Percentiles rank a stretch among this genome's conserved stretches.
Evolutionary conservation across 129 eudicot genomes (phyloP).

Genomic region (Centaurea solstitialis): DNA sequence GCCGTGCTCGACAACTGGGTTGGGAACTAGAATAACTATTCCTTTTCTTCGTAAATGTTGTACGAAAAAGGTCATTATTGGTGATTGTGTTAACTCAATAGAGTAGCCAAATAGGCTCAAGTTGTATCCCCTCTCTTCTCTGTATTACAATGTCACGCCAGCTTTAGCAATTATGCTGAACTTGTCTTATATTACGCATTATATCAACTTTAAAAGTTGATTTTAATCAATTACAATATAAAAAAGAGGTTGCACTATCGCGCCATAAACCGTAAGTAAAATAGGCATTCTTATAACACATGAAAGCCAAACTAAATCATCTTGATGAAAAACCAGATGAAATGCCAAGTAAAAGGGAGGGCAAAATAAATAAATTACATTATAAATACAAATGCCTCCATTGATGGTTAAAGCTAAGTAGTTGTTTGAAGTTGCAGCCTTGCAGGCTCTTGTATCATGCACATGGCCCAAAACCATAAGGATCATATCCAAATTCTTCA

Average conservation of each 20-base stretch:
- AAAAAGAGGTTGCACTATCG: not conserved
- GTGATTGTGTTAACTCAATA: not conserved
- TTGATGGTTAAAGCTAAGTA: conserved; percentile 9
- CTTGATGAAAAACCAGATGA: not conserved
- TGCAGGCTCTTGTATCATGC: conserved; percentile 26
- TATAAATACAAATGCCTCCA: conserved; percentile 37
- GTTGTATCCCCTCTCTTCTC: not conserved
- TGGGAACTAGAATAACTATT: conserved; percentile 58
- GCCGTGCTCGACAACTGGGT: conserved; percentile 69
- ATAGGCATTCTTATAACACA: not conserved
- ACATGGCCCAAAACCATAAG: conserved; percentile 49
- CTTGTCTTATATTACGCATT: not conserved
- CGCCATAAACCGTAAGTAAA: not conserved
- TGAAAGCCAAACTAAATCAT: conserved; percentile 1
- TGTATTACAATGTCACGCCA: not conserved
- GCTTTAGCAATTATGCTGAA: not conserved
- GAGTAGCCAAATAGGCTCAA: not conserved
- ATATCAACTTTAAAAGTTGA: not conserved
- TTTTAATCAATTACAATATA: not conserved
- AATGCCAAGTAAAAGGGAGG: conserved; percentile 27
- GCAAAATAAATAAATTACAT: conserved; percentile 29
- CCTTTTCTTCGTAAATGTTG: not conserved
- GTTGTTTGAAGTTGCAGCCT: not conserved
- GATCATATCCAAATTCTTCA: conserved; percentile 59
- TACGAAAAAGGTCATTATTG: not conserved